Percentiles rank a stretch among this genome's conserved stretches.
Conservation (phyloP, 495 filamentous ascomycete species). For the Thozetella sp. region DNA sequence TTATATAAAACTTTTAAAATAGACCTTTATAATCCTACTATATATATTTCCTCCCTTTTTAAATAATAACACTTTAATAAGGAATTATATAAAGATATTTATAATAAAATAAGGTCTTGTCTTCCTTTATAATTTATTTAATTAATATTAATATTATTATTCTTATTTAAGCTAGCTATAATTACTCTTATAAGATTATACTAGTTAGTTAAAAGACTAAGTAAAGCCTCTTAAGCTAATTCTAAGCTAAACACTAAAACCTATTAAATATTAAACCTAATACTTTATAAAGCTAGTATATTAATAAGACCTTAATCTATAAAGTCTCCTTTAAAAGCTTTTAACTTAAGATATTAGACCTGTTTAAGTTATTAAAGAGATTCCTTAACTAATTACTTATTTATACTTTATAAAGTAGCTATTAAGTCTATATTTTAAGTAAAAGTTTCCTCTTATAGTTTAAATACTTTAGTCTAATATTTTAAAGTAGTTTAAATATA, state of each 20-base stretch:
- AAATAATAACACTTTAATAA: background rate
- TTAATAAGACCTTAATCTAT: background rate
- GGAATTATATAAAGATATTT: background rate
- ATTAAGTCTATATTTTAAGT: background rate
- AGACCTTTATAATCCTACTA: background rate
- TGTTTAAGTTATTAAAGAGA: background rate
- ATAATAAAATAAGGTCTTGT: background rate
- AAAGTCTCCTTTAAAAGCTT: background rate
- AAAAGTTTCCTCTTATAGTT: background rate
- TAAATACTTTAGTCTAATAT: background rate
- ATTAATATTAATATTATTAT: background rate
- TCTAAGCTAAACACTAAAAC: too few species aligned
- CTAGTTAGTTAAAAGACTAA: too few species aligned
- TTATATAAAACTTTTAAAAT: slow-evolving; percentile 2
- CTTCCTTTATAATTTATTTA: background rate
- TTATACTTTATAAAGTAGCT: background rate
- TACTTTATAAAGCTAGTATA: background rate
- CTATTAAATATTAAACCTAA: background rate
- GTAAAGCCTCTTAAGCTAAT: too few species aligned
- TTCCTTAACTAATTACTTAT: background rate
- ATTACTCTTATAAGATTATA: background rate
- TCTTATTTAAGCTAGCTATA: too few species aligned
- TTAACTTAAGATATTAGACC: background rate
- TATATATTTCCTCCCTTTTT: too few species aligned
- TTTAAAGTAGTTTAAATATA: background rate